phyloP scores from a whole-genome alignment of 2,329 filamentous ascomycete genomes.

The Aspergillus nomiae region DNA sequence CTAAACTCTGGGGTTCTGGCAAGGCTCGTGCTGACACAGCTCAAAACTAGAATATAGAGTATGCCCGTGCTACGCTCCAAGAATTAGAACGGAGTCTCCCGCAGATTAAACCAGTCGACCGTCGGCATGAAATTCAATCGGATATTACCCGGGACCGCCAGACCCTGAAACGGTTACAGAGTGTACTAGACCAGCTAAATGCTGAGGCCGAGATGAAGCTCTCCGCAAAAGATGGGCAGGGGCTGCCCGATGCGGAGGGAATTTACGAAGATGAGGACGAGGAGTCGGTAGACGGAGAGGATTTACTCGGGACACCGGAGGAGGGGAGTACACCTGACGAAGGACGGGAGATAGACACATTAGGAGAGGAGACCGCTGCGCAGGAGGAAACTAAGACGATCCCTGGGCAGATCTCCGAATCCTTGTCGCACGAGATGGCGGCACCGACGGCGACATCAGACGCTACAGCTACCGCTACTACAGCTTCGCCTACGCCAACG shows the following conservation, averaged over 20 bases:
- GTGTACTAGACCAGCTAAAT: slow-evolving; percentile 35
- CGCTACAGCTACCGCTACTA: slow-evolving; percentile 11
- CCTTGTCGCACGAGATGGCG: background rate
- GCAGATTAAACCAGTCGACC: slow-evolving; percentile 40
- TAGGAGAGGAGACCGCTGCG: slow-evolving; percentile 17
- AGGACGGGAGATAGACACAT: slow-evolving; percentile 6
- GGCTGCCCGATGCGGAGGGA: slow-evolving; percentile 6
- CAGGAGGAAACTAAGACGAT: slow-evolving; percentile 11
- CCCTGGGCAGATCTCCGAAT: background rate
- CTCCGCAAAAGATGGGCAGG: background rate
- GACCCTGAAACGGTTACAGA: slow-evolving; percentile 35
- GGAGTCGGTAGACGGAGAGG: slow-evolving; percentile 27
- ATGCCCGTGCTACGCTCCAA: slow-evolving; percentile 45
- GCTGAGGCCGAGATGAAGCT: slow-evolving; percentile 23
- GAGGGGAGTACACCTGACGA: slow-evolving; percentile 18
- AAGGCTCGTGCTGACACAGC: background rate
- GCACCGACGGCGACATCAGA: background rate
- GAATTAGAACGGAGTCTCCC: slow-evolving; percentile 45
- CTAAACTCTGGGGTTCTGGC: background rate
- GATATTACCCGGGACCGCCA: slow-evolving; percentile 43
- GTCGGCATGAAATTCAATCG: slow-evolving; percentile 41
- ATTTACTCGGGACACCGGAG: slow-evolving; percentile 31
- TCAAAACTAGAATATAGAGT: slow-evolving; percentile 44
- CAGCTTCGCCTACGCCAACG: slow-evolving; percentile 12
- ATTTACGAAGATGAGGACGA: slow-evolving; percentile 22